Percentiles rank a stretch among this genome's conserved stretches.
These are phyloP conservation scores for Coniosporium apollinis DNA, from an alignment of 495 filamentous ascomycete genomes.

Conservation along the genomic window DNA sequence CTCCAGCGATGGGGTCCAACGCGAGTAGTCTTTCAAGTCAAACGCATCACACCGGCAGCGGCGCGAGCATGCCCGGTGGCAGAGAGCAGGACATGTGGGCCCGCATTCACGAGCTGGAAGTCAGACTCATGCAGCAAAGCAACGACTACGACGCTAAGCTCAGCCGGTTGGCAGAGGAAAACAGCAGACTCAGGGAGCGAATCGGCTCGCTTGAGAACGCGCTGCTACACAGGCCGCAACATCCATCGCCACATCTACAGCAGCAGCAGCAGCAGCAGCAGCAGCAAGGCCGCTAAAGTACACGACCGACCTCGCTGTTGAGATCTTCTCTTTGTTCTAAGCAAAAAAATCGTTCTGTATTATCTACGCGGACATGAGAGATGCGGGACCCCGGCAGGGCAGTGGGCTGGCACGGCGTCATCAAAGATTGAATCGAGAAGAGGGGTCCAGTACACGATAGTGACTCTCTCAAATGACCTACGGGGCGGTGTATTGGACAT, in stretches of 20 bases:
- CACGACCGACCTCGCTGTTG: too few species aligned
- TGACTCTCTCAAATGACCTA: too few species aligned
- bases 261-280: constrained; percentile 7
- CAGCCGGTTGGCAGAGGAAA: constrained; percentile 16
- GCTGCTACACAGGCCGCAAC: too few species aligned
- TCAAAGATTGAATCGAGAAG: too few species aligned
- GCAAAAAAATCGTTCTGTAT: too few species aligned
- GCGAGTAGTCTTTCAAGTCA: constrained; percentile 24
- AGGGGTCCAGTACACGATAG: constrained; percentile 16
- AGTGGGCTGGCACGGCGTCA: too few species aligned
- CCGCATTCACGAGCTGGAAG: constrained; percentile 20
- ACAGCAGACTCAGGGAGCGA: constrained; percentile 17
- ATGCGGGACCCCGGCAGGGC: too few species aligned
- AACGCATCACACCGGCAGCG: constrained; percentile 18
- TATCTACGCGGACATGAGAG: too few species aligned
- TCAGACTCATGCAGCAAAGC: constrained; percentile 12
- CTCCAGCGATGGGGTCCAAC: constrained; percentile 15
- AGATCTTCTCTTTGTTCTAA: too few species aligned
- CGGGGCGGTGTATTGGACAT: too few species aligned
- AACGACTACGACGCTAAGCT: constrained; percentile 22
- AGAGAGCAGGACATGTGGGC: constrained; percentile 13
- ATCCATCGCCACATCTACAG: too few species aligned
- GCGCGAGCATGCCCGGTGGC: constrained; percentile 17
- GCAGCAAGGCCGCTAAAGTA: not conserved
- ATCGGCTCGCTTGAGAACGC: too few species aligned